Base-by-base conservation (phyloP, 192 early-diverging fungal genomes). In the Diversispora epigaea region DNA sequence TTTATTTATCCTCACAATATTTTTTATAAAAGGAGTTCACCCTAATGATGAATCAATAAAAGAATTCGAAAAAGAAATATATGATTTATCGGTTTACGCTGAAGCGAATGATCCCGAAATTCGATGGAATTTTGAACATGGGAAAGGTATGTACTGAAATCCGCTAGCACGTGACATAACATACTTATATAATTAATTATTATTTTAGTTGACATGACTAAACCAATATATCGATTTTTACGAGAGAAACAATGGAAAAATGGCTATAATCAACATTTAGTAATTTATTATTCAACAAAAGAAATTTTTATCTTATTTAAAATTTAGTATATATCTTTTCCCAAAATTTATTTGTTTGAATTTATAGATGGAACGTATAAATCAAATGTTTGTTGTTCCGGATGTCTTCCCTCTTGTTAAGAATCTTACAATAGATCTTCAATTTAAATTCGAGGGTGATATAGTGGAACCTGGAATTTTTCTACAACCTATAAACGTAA, bases 331-430 rank as follows among this genome's bases (percentile, higher is more conserved):
- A 43, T 44, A 71, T 17, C 40, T 11, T 4, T 17, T 71, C 41
- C n/a, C n/a, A 68, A 8, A 22, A 68, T 43, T 12, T 40, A 9
- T 46, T 12, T 40, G 9, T 12, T 64, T 40, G 25, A 32, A 54
- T 17, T 46, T 14, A 6, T 77, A 68, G 64, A 57, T 89, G 84
- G 87, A 93, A 78, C 87, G 92, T 57, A 66, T 90, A 47, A 80
- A 86, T 52, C 91, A 92, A 77, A 93, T 93, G 92, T 89, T 82
- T 80, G 91, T 93, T 52, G 79, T 90, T 43, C 92, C 92, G 5
- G 92, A 93, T 80, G 62, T 92, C n/a, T 80, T 93, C 17, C 84
- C 85, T 32, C 77, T 81, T 15, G 81, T 88, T 39, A 77, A 82
- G 7, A 32, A 32, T 32, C 85, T 86, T 19, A 73, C 78, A 3